Evolutionary conservation across 1,139 yeast species (phyloP).

Genomic region (Lodderomyces elongisporus): DNA sequence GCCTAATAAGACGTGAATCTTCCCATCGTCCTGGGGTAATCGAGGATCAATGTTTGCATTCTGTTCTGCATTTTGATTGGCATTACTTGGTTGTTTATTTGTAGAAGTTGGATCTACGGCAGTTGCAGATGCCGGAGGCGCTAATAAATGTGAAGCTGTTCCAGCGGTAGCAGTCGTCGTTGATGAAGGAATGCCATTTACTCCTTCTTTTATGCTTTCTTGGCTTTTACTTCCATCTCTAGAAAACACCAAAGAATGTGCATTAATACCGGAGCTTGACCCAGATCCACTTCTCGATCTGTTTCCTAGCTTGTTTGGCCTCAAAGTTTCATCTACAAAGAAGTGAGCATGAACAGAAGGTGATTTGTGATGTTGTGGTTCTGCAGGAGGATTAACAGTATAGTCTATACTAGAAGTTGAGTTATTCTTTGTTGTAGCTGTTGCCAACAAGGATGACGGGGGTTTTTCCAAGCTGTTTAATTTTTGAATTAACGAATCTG

Average conservation of each 20-base stretch:
- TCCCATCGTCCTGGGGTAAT: conserved; percentile 87
- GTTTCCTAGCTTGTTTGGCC: conserved; percentile 35
- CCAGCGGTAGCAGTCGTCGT: neutral
- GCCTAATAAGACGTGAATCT: conserved; percentile 78
- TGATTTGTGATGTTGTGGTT: conserved; percentile 44
- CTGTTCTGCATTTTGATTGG: conserved; percentile 30
- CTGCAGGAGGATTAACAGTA: conserved; percentile 28
- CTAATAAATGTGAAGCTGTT: conserved; percentile 8
- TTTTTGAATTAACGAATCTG: conserved; percentile 3
- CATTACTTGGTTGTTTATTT: neutral
- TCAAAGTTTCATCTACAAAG: conserved; percentile 64
- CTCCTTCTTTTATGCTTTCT: conserved; percentile 7
- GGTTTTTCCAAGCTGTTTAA: neutral
- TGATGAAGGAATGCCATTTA: neutral
- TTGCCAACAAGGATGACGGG: conserved; percentile 1
- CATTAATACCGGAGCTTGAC: no score
- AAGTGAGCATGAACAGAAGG: conserved; percentile 80
- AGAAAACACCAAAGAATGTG: conserved; percentile 2
- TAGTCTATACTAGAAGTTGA: conserved; percentile 21
- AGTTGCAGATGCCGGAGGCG: no score
- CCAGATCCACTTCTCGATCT: conserved; percentile 41
- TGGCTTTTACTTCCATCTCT: conserved; percentile 8
- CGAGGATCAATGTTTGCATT: conserved; percentile 67
- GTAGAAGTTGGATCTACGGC: no score
- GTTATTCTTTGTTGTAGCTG: neutral